Evolutionary conservation across 495 filamentous ascomycete species (phyloP).

Genomic region (Penicillium turbatum): DNA sequence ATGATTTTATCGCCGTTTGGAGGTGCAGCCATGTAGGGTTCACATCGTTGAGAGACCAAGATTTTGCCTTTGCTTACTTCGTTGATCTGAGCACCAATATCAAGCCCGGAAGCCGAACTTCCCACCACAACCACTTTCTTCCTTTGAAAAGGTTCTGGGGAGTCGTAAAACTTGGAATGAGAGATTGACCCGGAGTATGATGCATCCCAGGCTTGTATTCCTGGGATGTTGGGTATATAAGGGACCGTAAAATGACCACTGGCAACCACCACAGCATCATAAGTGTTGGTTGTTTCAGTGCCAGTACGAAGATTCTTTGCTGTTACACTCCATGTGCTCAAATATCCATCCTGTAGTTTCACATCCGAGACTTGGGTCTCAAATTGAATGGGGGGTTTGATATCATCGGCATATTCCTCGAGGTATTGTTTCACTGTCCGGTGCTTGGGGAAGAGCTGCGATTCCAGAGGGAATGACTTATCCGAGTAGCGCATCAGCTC

Average conservation of each 20-base stretch:
- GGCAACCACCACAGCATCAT: slow-evolving; percentile 80
- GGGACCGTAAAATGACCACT: slow-evolving; percentile 76
- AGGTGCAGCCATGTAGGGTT: slow-evolving; percentile 32
- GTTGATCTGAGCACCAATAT: slow-evolving; percentile 74
- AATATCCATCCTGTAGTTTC: slow-evolving; percentile 15
- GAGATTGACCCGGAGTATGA: slow-evolving; percentile 60
- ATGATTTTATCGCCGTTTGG: slow-evolving; percentile 42
- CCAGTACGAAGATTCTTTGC: slow-evolving; percentile 45
- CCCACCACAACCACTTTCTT: slow-evolving; percentile 77
- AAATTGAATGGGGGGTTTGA: slow-evolving; percentile 52
- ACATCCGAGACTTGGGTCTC: slow-evolving; percentile 56
- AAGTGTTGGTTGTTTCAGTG: slow-evolving; percentile 29
- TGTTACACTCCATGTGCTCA: slow-evolving; percentile 51
- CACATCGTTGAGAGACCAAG: slow-evolving; percentile 48
- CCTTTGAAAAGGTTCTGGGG: slow-evolving; percentile 50
- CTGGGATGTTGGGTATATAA: slow-evolving; percentile 61
- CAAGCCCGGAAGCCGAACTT: slow-evolving; percentile 71
- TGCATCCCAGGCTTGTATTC: slow-evolving; percentile 53
- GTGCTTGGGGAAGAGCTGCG: slow-evolving; percentile 70
- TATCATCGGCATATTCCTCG: slow-evolving; percentile 62
- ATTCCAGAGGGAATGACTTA: slow-evolving; percentile 53
- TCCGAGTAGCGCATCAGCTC: slow-evolving; percentile 78
- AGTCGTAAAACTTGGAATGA: slow-evolving; percentile 79
- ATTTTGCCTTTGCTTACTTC: slow-evolving; percentile 46
- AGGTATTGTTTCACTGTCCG: slow-evolving; percentile 68